Conservation (phyloP, 192 early-diverging fungal species). For the Umbelopsis vinacea region DNA sequence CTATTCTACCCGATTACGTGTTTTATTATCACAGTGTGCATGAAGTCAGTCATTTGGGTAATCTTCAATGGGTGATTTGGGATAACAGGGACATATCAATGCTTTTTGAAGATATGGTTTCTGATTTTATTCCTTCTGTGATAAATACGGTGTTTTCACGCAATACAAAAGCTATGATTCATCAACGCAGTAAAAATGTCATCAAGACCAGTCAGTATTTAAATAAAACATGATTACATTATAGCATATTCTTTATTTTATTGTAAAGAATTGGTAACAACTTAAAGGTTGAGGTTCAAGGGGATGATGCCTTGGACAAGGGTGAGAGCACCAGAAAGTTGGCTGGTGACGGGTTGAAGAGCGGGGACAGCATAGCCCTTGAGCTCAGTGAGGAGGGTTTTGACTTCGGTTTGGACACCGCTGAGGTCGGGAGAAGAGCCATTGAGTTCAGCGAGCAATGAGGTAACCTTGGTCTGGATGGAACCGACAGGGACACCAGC, state of each 20-base stretch:
- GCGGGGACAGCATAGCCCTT: background rate
- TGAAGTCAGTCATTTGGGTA: too few relatives aligned
- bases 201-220: too few relatives aligned
- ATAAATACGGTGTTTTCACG: too few relatives aligned
- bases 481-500: conserved; percentile 9
- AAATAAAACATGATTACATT: background rate
- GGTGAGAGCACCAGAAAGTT: background rate
- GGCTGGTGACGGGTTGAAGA: conserved; percentile 2
- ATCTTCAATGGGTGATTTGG: too few relatives aligned
- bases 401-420: conserved; percentile 2
- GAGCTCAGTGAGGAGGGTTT: conserved; percentile 1
- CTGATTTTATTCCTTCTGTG: too few relatives aligned
- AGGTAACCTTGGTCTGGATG: conserved; percentile 20
- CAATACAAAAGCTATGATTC: too few relatives aligned
- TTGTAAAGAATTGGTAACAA: conserved; percentile 7
- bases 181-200: too few relatives aligned
- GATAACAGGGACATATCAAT: too few relatives aligned
- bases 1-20: too few relatives aligned
- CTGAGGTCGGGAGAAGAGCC: background rate
- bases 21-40: too few relatives aligned
- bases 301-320: conserved; percentile 3
- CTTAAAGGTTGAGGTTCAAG: conserved; percentile 1
- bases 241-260: conserved; percentile 9
- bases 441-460: background rate
- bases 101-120: too few relatives aligned